phyloP scores from a whole-genome alignment of 495 filamentous ascomycete species.

The Penicillium samsonianum region DNA sequence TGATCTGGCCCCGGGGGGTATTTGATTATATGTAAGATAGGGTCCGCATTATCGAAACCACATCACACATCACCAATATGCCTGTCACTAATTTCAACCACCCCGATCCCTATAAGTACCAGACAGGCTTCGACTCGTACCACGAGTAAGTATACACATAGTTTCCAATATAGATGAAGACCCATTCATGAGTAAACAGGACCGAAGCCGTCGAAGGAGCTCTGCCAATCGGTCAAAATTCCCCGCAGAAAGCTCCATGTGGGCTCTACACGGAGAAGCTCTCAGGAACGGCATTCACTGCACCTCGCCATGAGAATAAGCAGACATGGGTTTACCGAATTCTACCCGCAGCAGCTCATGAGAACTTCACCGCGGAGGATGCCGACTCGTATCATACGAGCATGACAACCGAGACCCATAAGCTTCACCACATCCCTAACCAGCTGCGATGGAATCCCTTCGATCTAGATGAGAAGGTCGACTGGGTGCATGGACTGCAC shows the following conservation, averaged over 20 bases:
- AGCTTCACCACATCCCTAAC: constrained; percentile 72
- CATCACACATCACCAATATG: constrained; percentile 34
- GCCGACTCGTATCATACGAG: constrained; percentile 55
- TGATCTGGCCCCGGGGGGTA: not conserved
- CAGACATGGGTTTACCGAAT: constrained; percentile 96
- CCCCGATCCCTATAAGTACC: constrained; percentile 59
- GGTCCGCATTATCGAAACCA: constrained; percentile 5
- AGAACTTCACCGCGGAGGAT: constrained; percentile 64
- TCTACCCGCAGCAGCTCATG: constrained; percentile 79
- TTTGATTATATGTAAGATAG: not conserved
- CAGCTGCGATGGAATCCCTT: constrained; percentile 93
- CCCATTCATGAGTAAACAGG: constrained; percentile 25
- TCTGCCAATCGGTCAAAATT: constrained; percentile 72
- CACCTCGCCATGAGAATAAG: constrained; percentile 83
- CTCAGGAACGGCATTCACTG: constrained; percentile 91
- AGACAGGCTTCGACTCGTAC: constrained; percentile 60
- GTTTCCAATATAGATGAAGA: not conserved
- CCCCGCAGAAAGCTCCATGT: constrained; percentile 80
- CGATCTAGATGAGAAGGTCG: constrained; percentile 67
- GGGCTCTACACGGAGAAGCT: constrained; percentile 93
- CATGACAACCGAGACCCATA: constrained; percentile 49
- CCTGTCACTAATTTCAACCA: constrained; percentile 57
- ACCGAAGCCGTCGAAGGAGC: constrained; percentile 59
- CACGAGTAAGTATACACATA: constrained; percentile 49
- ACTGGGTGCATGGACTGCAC: constrained; percentile 78